Base-by-base conservation (phyloP, 306 rosid species). In the Cotoneaster glaucophyllus region DNA sequence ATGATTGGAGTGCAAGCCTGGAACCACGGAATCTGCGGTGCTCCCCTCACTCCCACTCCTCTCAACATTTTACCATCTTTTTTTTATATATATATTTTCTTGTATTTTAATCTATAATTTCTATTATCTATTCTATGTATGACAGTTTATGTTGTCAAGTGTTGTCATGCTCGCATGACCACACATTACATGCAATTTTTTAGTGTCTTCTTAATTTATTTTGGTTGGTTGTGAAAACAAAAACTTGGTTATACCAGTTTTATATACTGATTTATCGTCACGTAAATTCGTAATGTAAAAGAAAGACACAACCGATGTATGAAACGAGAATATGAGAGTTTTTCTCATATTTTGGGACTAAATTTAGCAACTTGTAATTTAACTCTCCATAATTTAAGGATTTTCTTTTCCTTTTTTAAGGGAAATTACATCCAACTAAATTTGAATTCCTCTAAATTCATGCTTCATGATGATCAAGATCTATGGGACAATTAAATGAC, bases 1-100 rank as follows among this genome's bases (percentile, higher is more conserved):
- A 67, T 88, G 93, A 86, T 90, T 87, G 93, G 88, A 90, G 87
- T 87, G 97, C 94, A 87, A 90, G 96, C 71, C 96, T 93, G 92
- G 87, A 90, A 84, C 87, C 92, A 84, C 93, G 93, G 96, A 90
- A 85, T 88, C 88, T 85, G 87, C 96, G 93, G 89, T 84, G 93
- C 85, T 78, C 82, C 90, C 39, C 83, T 74, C 74, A 82, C 85
- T 73, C 82, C 73, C 78, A 76, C 82, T 57, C 37, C 39, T 24
- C 48, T 29, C 39, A 61, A 61, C 66, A 26, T 48, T 61, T 61
- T 26, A 5, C 53, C 72, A 11, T 8, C 31, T 24, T 52, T 32
- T 11, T 8, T 48, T 10, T 9, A 1, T 39, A 39, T 41, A 39
- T 37, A 37, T 37, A 9, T 24, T 24, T 69, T 62, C 68, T 26